A percentile compares a stretch with the other conserved stretches of the same genome.
Evolutionary conservation across 2,329 filamentous ascomycete species (phyloP).

Genomic region (Pezicula radicicola): DNA sequence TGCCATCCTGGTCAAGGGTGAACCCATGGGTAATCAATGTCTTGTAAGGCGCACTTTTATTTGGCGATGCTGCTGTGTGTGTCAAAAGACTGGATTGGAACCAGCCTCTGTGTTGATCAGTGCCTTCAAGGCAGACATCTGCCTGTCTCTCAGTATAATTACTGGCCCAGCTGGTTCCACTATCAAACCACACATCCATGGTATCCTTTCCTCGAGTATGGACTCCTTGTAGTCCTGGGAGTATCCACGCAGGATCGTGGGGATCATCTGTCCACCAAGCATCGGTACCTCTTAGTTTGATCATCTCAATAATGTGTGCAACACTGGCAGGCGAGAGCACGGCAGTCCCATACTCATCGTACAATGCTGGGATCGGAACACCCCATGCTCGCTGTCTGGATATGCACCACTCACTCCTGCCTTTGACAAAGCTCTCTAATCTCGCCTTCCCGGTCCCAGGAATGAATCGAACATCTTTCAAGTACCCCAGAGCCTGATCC

Average conservation of each 20-base stretch:
- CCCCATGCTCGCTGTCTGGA: conserved; percentile 95
- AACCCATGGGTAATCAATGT: conserved; percentile 95
- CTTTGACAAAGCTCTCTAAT: conserved; percentile 81
- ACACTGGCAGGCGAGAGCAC: conserved; percentile 79
- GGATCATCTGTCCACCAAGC: conserved; percentile 88
- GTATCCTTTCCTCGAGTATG: conserved; percentile 84
- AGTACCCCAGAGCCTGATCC: conserved; percentile 62
- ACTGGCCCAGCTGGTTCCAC: conserved; percentile 86
- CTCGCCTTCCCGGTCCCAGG: conserved; percentile 71
- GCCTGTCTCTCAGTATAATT: conserved; percentile 46
- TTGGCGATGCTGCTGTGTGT: conserved; percentile 50
- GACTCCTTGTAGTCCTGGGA: conserved; percentile 53
- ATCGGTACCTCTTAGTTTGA: conserved; percentile 77
- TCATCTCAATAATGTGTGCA: conserved; percentile 77
- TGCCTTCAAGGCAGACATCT: conserved; percentile 90
- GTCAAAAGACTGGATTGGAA: conserved; percentile 96
- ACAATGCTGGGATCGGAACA: conserved; percentile 90
- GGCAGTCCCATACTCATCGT: conserved; percentile 68
- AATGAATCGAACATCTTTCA: conserved; percentile 73
- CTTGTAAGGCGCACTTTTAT: conserved; percentile 67
- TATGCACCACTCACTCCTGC: conserved; percentile 95
- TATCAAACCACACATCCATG: conserved; percentile 99
- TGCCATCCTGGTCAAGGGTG: conserved; percentile 82
- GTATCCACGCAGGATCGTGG: conserved; percentile 77
- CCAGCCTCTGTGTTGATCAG: conserved; percentile 96